Conservation (phyloP, 306 rosid species). For the Vigna mungo region DNA sequence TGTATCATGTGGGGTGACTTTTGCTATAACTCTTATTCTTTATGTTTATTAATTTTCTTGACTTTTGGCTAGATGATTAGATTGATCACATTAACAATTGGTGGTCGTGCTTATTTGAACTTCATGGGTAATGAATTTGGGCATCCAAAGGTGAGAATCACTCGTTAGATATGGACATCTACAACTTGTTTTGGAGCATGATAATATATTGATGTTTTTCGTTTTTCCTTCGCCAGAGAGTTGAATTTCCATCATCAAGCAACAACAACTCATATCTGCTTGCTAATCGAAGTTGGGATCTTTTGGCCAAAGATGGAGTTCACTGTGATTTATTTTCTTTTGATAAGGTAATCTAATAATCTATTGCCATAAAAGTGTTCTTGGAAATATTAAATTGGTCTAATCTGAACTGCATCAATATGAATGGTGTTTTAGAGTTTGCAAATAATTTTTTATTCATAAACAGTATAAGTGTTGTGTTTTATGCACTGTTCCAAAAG, state of each 20-base stretch:
- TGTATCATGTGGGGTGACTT: not conserved
- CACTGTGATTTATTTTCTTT: conserved; percentile 66
- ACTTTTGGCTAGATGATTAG: conserved; percentile 74
- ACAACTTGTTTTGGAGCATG: conserved; percentile 36
- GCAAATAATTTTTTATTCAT: conserved; percentile 25
- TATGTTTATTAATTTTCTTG: conserved; percentile 32
- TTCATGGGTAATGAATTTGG: conserved; percentile 99
- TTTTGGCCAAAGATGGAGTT: conserved; percentile 64
- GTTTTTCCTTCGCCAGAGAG: conserved; percentile 65
- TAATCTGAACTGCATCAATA: conserved; percentile 19
- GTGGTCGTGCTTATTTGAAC: conserved; percentile 86
- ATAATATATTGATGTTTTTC: conserved; percentile 48
- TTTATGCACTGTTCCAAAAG: no score
- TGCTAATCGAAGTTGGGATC: conserved; percentile 91
- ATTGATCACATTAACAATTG: conserved; percentile 77
- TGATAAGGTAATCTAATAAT: conserved; percentile 68
- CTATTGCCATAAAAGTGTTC: conserved; percentile 19
- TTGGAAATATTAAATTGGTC: conserved; percentile 23
- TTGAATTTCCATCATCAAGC: conserved; percentile 87
- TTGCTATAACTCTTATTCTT: conserved; percentile 22
- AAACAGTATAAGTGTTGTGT: conserved; percentile 18
- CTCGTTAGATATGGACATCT: conserved; percentile 22
- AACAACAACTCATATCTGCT: conserved; percentile 81
- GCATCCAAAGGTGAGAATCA: conserved; percentile 81
- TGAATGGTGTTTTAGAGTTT: not conserved